Conservation (phyloP, 1,284 basidiomycete species). For the Coniferiporia sulphurascens region DNA sequence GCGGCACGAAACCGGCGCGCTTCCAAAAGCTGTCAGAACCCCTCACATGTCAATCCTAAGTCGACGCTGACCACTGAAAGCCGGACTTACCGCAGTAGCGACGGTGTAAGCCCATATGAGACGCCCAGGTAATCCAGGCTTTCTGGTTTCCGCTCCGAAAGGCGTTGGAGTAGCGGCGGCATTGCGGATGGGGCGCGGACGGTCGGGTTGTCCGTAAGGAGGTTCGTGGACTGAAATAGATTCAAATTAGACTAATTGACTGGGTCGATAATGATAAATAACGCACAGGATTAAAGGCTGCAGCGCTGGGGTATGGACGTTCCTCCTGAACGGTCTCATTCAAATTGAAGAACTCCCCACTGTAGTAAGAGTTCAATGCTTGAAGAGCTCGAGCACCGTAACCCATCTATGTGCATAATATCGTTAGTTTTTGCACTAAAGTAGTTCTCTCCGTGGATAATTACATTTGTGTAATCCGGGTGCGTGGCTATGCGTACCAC, state of each 20-base stretch:
- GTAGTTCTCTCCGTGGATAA: slow-evolving; percentile 27
- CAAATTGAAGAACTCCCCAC: slow-evolving; percentile 88
- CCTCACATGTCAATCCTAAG: too few relatives aligned
- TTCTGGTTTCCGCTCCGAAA: slow-evolving; percentile 90
- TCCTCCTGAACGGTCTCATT: slow-evolving; percentile 62
- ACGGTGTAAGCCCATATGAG: slow-evolving; percentile 90
- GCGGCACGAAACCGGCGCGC: slow-evolving; percentile 82
- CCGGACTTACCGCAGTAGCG: slow-evolving; percentile 63
- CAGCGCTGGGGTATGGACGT: slow-evolving; percentile 57
- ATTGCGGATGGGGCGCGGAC: slow-evolving; percentile 76
- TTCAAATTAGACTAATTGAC: neutral
- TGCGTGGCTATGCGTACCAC: slow-evolving; percentile 96
- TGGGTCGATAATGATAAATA: neutral
- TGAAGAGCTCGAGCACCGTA: slow-evolving; percentile 93
- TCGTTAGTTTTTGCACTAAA: slow-evolving; percentile 13
- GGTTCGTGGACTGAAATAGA: slow-evolving; percentile 36
- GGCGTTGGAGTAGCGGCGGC: slow-evolving; percentile 90
- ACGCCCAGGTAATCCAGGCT: slow-evolving; percentile 93
- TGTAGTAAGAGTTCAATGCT: slow-evolving; percentile 87
- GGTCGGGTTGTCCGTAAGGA: slow-evolving; percentile 72
- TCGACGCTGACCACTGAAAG: too few relatives aligned
- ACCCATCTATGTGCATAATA: slow-evolving; percentile 70
- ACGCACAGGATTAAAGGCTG: slow-evolving; percentile 56
- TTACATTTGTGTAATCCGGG: slow-evolving; percentile 86
- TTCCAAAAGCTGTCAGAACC: slow-evolving; percentile 82